Evolutionary conservation across 2,329 filamentous ascomycete genomes (phyloP), one percentile per base, ranked within the genome.

Genomic region (Fusarium sp.): DNA sequence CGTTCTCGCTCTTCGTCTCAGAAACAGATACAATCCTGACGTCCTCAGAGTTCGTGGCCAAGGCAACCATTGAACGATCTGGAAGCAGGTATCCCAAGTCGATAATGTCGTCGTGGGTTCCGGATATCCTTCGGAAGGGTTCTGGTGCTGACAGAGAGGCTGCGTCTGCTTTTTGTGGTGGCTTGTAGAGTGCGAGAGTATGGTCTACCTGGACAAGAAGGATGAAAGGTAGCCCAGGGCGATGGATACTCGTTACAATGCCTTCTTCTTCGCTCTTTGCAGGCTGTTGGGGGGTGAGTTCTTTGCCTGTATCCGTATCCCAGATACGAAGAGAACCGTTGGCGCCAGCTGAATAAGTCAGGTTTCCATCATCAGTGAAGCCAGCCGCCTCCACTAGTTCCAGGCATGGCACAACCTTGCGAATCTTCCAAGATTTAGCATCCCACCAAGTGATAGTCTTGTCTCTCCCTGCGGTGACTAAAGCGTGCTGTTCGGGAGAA

Each of bases 41-140:
- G 61, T 96, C 93, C 76, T 99, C 95, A 0, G 93, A 92, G 74
- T 99, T 99, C 3, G 94, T 98, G 7, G 94, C 95, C 23, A 99
- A 80, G 6, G 95, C 96, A 60, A 99, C 82, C 47, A 96, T 78
- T 3, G 92, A 94, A 53, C 86, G 87, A 68, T 96, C 89, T 0
- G 88, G 86, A 2, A 95, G 86, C 50, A 98, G 81, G 70, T 95
- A 97, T 27, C 89, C 91, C 31, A 99, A 79, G 72, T 99, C 96
- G 66, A 99, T 97, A 48, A 99, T 93, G 74, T 99, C 95, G 73
- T 99, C 96, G 74, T 98, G 93, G 7, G 95, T 97, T 49, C 95
- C 96, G 5, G 94, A 97, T 66, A 99, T 96, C 39, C 92, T 86
- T 66, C 91, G 87, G 39, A 91, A 83, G 1, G 77, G 90, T 71